Conservation (phyloP, 176 grass and related monocot species). For the Triticum turgidum region DNA sequence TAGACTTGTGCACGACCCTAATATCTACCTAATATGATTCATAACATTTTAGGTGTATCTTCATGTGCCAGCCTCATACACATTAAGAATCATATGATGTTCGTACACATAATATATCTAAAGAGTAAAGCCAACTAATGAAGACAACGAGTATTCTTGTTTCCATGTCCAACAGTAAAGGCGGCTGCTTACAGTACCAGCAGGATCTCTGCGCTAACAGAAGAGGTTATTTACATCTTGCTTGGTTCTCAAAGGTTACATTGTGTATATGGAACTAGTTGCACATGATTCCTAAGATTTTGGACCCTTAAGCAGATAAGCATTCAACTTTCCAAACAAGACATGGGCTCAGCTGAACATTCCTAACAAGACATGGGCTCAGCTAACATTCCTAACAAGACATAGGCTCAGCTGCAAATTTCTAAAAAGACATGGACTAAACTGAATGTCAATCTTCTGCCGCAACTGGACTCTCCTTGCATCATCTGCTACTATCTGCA, state of each 20-base stretch:
- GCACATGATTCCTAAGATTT: neutral
- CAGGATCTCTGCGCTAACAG: neutral
- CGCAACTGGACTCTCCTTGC: too few species aligned
- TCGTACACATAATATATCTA: neutral
- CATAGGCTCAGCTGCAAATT: neutral
- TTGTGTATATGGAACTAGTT: neutral
- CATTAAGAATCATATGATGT: conserved; percentile 1
- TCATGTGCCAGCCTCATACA: neutral
- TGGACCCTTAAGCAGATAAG: neutral
- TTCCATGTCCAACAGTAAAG: neutral
- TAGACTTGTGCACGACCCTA: neutral
- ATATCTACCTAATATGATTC: neutral
- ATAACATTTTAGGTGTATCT: neutral
- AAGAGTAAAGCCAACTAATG: neutral
- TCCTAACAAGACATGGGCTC: neutral
- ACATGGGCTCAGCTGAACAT: neutral
- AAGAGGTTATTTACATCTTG: neutral
- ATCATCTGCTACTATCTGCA: neutral
- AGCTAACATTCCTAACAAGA: neutral
- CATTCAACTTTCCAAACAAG: neutral
- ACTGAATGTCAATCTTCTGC: neutral
- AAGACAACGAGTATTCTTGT: neutral
- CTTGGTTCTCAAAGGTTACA: neutral
- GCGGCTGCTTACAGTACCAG: neutral
- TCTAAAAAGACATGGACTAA: neutral